Conservation (phyloP, 2,329 filamentous ascomycete genomes). For the Boeremia lycopersici region DNA sequence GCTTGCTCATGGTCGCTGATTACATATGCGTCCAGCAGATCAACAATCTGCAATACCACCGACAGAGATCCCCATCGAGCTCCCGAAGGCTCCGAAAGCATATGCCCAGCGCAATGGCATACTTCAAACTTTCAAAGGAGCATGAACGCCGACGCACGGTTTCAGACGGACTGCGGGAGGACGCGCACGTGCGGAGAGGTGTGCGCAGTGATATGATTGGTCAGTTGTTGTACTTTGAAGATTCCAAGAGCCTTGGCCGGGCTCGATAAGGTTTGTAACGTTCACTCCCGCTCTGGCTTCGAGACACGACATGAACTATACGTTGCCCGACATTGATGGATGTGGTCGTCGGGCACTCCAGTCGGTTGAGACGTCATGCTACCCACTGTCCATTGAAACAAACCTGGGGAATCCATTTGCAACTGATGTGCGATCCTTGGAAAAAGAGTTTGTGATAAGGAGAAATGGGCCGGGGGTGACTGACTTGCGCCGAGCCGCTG, state of each 20-base stretch:
- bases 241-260: not conserved
- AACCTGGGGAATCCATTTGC: not conserved
- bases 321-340: not conserved
- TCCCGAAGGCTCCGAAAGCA: not conserved
- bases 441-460: too few relatives aligned
- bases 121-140: not conserved
- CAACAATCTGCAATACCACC: not conserved
- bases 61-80: conserved; percentile 1
- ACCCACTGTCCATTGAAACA: not conserved
- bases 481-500: not conserved
- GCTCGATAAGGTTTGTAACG: conserved; percentile 1
- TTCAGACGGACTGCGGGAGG: conserved; percentile 13
- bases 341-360: not conserved
- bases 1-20: not conserved
- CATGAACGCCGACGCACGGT: conserved; percentile 4
- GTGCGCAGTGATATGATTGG: conserved; percentile 3
- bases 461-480: too few relatives aligned
- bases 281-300: not conserved
- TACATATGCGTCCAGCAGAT: not conserved
- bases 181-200: not conserved
- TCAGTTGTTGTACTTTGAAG: not conserved
- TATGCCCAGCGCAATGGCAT: not conserved
- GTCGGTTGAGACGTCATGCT: not conserved
- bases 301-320: not conserved
- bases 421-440: not conserved